Base-by-base conservation (phyloP, 2,329 filamentous ascomycete genomes). In the Penicillium freii region DNA sequence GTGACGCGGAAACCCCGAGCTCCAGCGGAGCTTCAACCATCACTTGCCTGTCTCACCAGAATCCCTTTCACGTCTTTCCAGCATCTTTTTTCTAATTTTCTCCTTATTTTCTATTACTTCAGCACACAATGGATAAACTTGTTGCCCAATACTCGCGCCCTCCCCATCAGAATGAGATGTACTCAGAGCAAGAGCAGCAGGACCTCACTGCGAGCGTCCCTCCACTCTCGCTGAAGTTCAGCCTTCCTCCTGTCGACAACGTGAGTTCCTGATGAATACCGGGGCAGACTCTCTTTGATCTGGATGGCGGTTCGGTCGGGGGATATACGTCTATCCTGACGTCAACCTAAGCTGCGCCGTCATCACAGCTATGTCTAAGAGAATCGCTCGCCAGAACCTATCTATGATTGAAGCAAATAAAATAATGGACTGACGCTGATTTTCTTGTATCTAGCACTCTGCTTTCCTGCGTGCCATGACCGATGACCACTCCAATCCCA, bases 401-500 rank as follows among this genome's bases (percentile, higher is more conserved):
- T 31, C 21, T 55, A 11, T 25, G 27, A 43, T 51, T 51, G 25
- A 51, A 27, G 25, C 5, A 27, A 39, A 8, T 40, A 31, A 44
- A 57, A 39, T 5, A 51, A 40, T n/a, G 5, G 6, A 33, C 60
- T 62, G 45, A 60, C 38, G 29, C 23, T 38, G 17, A 25, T 47
- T 38, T 39, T 42, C 8, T 31, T 44, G 50, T 60, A 50, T 63
- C 38, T 73, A 96, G 90, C 90, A 91, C 67, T 90, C 92, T 64
- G 87, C 91, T 71, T 99, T 94, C 89, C 91, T 99, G 71, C 92
- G 94, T 74, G 91, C 94, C 68, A 91, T 91, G 77, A 97, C 94
- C 67, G 94, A 99, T 81, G 94, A 99, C 84, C 88, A 92, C 78
- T 88, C 92, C 70, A 99, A 99, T 82, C 92, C 94, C 59, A 87